These are phyloP conservation scores for Umbelopsis sp. DNA, from an alignment of 371 early-diverging fungal species.

Conservation along the genomic window DNA sequence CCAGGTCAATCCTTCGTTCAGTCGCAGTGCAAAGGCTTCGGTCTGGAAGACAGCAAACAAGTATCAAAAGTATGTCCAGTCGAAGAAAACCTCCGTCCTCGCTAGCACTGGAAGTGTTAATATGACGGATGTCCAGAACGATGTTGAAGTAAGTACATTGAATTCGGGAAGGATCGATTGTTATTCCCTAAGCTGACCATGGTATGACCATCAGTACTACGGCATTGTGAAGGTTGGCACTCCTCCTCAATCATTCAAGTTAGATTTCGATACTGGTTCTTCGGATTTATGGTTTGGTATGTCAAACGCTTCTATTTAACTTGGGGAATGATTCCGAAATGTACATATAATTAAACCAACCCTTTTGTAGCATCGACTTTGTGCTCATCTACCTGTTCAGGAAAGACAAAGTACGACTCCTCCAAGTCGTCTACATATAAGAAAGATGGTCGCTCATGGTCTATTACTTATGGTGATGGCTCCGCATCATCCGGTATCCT, in stretches of 20 bases:
- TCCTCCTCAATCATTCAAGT: conserved; percentile 74
- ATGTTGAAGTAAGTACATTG: conserved; percentile 34
- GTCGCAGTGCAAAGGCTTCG: conserved; percentile 22
- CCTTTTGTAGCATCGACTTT: conserved; percentile 10
- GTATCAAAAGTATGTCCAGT: conserved; percentile 21
- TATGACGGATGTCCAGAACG: conserved; percentile 31
- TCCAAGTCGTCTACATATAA: conserved; percentile 30
- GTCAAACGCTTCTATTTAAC: not conserved
- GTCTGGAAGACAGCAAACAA: conserved; percentile 26
- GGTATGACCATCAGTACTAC: conserved; percentile 68
- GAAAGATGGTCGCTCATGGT: conserved; percentile 39
- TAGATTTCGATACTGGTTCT: conserved; percentile 90
- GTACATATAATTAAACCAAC: not conserved
- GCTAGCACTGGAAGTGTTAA: conserved; percentile 22
- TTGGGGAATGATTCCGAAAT: not conserved
- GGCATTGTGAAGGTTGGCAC: conserved; percentile 83
- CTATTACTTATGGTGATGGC: conserved; percentile 49
- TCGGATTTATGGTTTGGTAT: conserved; percentile 45
- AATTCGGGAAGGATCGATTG: not conserved
- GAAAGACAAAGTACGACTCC: conserved; percentile 27
- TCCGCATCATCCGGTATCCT: conserved; percentile 40
- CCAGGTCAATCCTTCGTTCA: conserved; percentile 22
- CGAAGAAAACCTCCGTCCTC: not conserved
- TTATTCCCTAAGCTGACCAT: conserved; percentile 40
- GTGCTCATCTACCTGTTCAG: conserved; percentile 15